phyloP scores from a whole-genome alignment of 2,329 filamentous ascomycete genomes.

The Cadophora sp. region DNA sequence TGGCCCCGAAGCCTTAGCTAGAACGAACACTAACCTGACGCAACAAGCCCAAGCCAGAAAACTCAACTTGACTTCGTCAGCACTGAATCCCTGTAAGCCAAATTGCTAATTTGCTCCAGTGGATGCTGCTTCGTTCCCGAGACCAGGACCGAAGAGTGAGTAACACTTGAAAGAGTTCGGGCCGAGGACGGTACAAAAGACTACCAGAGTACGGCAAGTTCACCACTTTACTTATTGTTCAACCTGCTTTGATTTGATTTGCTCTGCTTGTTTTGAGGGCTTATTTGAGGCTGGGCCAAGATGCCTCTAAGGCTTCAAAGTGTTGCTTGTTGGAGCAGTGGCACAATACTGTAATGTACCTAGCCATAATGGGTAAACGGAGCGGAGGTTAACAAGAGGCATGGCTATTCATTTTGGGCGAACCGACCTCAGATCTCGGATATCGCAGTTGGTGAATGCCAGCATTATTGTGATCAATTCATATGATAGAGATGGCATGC shows the following conservation, averaged over 20 bases:
- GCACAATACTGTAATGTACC: neutral
- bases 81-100: neutral
- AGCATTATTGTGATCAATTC: neutral
- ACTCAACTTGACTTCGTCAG: neutral
- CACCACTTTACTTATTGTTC: too few species aligned
- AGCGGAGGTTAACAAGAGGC: slow-evolving; percentile 16
- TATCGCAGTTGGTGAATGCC: too few species aligned
- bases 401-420: neutral
- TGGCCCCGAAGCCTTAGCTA: neutral
- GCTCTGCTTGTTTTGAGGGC: neutral
- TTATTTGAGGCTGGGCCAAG: neutral
- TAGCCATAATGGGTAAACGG: slow-evolving; percentile 32
- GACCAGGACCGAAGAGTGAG: slow-evolving; percentile 1
- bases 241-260: too few species aligned
- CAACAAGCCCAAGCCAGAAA: neutral
- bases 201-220: neutral
- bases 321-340: neutral
- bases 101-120: too few species aligned
- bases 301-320: neutral
- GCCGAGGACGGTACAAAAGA: slow-evolving; percentile 5
- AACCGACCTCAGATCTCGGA: neutral
- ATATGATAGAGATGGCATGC: slow-evolving; percentile 2
- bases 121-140: slow-evolving; percentile 1
- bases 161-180: neutral
- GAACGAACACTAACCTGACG: too few species aligned